These are phyloP conservation scores for Sisymbrium altissimum DNA, from an alignment of 345 rosid genomes.

Conservation along the genomic window DNA sequence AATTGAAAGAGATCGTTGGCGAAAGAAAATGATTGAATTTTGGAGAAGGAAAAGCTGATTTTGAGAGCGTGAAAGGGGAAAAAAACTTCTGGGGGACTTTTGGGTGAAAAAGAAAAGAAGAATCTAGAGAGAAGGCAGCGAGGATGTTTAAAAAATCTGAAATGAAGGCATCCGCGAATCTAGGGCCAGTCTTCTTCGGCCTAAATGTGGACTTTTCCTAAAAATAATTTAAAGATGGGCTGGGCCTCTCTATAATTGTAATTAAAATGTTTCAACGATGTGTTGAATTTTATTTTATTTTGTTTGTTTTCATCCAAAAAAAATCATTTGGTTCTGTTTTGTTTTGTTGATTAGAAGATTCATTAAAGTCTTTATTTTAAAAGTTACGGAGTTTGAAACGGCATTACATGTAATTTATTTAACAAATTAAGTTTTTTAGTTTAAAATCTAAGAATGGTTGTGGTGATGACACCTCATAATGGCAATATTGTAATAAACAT, in stretches of 20 bases:
- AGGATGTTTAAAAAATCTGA: slow-evolving; percentile 23
- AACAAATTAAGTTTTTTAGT: too few relatives aligned
- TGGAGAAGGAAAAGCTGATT: neutral
- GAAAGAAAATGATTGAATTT: neutral
- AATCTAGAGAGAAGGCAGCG: slow-evolving; percentile 23
- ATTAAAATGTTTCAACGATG: too few relatives aligned
- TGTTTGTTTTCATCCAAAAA: too few relatives aligned
- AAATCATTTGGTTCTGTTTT: too few relatives aligned
- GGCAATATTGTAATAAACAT: too few relatives aligned
- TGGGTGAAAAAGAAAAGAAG: slow-evolving; percentile 1
- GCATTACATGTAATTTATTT: too few relatives aligned
- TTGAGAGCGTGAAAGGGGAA: neutral
- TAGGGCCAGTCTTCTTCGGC: slow-evolving; percentile 6
- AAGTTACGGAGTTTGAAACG: too few relatives aligned
- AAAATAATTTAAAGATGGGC: neutral
- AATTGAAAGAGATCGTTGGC: neutral
- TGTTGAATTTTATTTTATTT: too few relatives aligned
- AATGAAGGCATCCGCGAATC: slow-evolving; percentile 26
- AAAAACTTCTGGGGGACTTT: neutral
- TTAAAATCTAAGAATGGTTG: too few relatives aligned
- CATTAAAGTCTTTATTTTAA: too few relatives aligned
- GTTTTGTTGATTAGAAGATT: too few relatives aligned
- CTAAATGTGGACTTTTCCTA: slow-evolving; percentile 7
- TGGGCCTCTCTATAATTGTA: neutral
- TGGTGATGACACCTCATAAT: too few relatives aligned